Evolutionary conservation across 495 filamentous ascomycete species (phyloP).

Genomic region (Aspergillus cristatus): DNA sequence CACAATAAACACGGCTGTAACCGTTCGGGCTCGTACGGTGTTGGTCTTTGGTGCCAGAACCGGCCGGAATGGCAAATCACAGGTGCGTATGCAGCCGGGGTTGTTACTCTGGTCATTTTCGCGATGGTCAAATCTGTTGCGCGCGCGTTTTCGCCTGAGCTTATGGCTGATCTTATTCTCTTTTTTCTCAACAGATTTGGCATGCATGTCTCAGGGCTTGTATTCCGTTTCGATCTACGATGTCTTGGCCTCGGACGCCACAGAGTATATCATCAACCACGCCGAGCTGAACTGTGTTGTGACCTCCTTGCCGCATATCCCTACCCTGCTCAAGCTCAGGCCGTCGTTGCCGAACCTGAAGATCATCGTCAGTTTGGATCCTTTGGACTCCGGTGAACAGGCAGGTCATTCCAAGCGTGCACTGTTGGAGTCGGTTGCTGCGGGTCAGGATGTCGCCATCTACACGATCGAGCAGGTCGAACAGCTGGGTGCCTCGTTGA

Average conservation of each 20-base stretch:
- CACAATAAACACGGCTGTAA: conserved; percentile 58
- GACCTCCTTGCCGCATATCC: conserved; percentile 75
- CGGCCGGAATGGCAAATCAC: conserved; percentile 96
- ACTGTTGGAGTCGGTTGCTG: conserved; percentile 64
- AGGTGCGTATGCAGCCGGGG: conserved; percentile 39
- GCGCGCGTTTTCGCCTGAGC: neutral
- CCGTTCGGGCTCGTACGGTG: conserved; percentile 59
- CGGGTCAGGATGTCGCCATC: conserved; percentile 62
- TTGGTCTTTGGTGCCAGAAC: conserved; percentile 94
- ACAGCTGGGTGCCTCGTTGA: conserved; percentile 59
- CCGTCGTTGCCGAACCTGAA: conserved; percentile 69
- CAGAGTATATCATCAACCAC: conserved; percentile 94
- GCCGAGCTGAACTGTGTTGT: conserved; percentile 65
- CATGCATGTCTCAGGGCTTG: conserved; percentile 77
- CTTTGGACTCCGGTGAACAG: conserved; percentile 73
- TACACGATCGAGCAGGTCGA: conserved; percentile 72
- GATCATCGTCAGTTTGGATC: conserved; percentile 80
- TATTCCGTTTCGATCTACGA: conserved; percentile 95
- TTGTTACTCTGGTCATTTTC: neutral
- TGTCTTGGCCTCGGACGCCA: conserved; percentile 80
- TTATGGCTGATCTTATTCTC: neutral
- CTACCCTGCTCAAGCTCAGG: conserved; percentile 77
- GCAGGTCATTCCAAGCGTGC: conserved; percentile 69
- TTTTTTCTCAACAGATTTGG: conserved; percentile 61
- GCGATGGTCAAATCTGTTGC: neutral